Conservation (phyloP, 202 grass and related monocot genomes). For the Saccharum hybrid region DNA sequence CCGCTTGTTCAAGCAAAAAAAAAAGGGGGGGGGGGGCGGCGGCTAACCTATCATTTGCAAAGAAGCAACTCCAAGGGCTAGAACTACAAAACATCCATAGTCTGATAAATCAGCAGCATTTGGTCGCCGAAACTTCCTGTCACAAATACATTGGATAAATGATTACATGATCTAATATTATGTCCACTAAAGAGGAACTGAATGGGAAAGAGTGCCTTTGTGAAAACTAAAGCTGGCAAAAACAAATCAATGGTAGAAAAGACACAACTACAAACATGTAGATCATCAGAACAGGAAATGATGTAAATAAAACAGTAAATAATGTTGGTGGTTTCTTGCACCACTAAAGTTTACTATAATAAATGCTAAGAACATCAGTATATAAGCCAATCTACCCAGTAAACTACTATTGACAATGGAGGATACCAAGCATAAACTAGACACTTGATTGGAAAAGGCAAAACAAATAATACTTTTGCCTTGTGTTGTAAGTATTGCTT, state of each 20-base stretch:
- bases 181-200: no score
- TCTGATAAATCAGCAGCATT: slow-evolving; percentile 94
- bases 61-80: slow-evolving; percentile 84
- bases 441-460: neutral
- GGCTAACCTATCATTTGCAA: slow-evolving; percentile 88
- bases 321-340: slow-evolving; percentile 11
- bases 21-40: neutral
- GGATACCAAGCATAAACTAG: slow-evolving; percentile 27
- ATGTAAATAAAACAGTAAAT: neutral
- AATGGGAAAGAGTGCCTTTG: slow-evolving; percentile 13
- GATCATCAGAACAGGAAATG: neutral
- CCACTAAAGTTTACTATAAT: neutral
- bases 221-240: neutral
- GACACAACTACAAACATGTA: neutral
- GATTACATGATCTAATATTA: slow-evolving; percentile 21
- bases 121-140: slow-evolving; percentile 76
- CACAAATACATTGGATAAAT: slow-evolving; percentile 53
- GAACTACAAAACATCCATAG: slow-evolving; percentile 96
- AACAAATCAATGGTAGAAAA: slow-evolving; percentile 20
- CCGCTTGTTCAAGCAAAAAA: slow-evolving; percentile 32
- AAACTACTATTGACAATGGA: slow-evolving; percentile 8
- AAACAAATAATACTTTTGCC: neutral
- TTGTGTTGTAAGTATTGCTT: neutral
- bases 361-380: neutral
- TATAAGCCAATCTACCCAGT: slow-evolving; percentile 4